Percentiles rank a stretch among this genome's conserved stretches.
phyloP scores from a whole-genome alignment of 2,329 filamentous ascomycete genomes.

The Hypoxylon sp. region DNA sequence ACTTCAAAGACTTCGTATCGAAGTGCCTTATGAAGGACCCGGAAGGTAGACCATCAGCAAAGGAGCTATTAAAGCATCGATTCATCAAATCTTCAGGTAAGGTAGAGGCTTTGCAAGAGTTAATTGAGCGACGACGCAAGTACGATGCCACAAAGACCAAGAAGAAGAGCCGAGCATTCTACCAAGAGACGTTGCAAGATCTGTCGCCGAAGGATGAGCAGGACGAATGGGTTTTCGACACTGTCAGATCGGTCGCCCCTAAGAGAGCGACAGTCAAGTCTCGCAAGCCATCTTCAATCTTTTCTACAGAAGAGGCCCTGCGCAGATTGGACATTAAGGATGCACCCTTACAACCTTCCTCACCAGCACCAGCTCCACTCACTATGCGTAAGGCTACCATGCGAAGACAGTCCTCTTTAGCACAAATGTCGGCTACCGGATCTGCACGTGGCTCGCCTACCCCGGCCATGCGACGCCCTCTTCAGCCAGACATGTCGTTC shows the following conservation, averaged over 20 bases:
- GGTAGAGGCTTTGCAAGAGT: slow-evolving; percentile 87
- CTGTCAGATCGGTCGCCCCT: slow-evolving; percentile 80
- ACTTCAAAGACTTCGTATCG: slow-evolving; percentile 94
- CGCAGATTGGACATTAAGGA: slow-evolving; percentile 74
- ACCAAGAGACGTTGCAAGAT: slow-evolving; percentile 89
- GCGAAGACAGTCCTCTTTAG: slow-evolving; percentile 63
- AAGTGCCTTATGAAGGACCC: slow-evolving; percentile 94
- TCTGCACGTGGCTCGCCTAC: slow-evolving; percentile 58
- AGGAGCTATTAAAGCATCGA: slow-evolving; percentile 87
- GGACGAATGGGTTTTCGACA: slow-evolving; percentile 97
- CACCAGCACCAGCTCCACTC: slow-evolving; percentile 60
- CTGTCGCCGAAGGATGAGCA: slow-evolving; percentile 77
- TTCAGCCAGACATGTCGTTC: slow-evolving; percentile 92
- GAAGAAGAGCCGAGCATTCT: slow-evolving; percentile 83
- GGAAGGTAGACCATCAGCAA: slow-evolving; percentile 85
- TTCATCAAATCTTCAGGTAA: slow-evolving; percentile 92
- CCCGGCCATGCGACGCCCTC: slow-evolving; percentile 76
- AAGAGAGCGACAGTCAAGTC: slow-evolving; percentile 68
- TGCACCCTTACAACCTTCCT: slow-evolving; percentile 69
- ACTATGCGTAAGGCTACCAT: slow-evolving; percentile 74
- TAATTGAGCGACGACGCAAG: slow-evolving; percentile 86
- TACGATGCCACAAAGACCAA: slow-evolving; percentile 82
- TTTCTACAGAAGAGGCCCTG: slow-evolving; percentile 72
- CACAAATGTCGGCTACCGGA: slow-evolving; percentile 56
- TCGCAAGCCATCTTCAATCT: slow-evolving; percentile 70